Conservation (phyloP, 768 basidiomycete genomes). For the Lanmaoa pseudosensibilis region DNA sequence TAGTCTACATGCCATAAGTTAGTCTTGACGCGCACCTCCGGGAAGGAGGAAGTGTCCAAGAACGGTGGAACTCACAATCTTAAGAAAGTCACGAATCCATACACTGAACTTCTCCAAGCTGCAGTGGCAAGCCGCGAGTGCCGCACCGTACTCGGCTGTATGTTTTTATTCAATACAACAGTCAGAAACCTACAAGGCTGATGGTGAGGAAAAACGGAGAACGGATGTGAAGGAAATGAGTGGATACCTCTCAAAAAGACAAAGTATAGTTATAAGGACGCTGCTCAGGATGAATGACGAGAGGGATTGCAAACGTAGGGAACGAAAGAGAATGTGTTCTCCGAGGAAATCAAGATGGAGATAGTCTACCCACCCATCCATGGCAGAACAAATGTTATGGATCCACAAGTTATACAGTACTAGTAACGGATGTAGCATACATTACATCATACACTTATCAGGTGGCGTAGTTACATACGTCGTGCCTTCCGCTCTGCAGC, state of each 20-base stretch:
- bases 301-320: conserved; percentile 47
- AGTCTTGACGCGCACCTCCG: not conserved
- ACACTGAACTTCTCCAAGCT: conserved; percentile 54
- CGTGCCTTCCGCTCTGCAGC: not conserved
- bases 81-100: conserved; percentile 56
- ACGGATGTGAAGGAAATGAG: not conserved
- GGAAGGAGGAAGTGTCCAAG: not conserved
- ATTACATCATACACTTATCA: conserved; percentile 14
- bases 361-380: conserved; percentile 51
- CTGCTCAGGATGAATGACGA: conserved; percentile 48
- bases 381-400: conserved; percentile 6
- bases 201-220: not conserved
- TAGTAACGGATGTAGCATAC: not conserved
- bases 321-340: conserved; percentile 46
- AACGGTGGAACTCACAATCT: conserved; percentile 52
- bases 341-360: conserved; percentile 44
- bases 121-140: conserved; percentile 47
- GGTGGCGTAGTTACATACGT: not conserved
- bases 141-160: conserved; percentile 43
- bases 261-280: conserved; percentile 46
- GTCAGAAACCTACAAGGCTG: conserved; percentile 45
- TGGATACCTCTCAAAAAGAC: conserved; percentile 57
- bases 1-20: conserved; percentile 38
- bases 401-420: not conserved
- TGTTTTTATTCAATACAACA: conserved; percentile 47